Evolutionary conservation across 352 stramenopile genomes (phyloP).

Genomic region (Globisporangium nodosum): DNA sequence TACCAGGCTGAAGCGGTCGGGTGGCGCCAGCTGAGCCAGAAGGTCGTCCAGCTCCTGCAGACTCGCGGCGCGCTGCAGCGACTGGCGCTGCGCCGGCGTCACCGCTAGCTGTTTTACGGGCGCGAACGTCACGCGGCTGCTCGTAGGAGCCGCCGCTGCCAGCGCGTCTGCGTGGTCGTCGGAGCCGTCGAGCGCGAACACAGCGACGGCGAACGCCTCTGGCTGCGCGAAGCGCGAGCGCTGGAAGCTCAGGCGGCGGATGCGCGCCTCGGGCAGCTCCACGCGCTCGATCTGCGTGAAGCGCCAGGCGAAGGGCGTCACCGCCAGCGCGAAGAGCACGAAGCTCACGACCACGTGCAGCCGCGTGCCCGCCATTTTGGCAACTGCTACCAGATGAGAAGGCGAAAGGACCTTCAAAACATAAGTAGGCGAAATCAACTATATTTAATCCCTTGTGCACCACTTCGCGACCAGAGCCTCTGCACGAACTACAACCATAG

Average conservation of each 20-base stretch:
- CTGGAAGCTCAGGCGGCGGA: constrained; percentile 37
- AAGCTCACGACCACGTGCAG: constrained; percentile 74
- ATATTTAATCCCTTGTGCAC: too few relatives aligned
- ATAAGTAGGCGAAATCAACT: too few relatives aligned
- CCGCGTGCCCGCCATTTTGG: constrained; percentile 61
- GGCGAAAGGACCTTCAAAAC: too few relatives aligned
- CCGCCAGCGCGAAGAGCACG: constrained; percentile 61
- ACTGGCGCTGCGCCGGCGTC: neutral
- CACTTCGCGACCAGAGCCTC: too few relatives aligned
- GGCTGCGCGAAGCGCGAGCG: constrained; percentile 22
- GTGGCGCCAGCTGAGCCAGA: constrained; percentile 13
- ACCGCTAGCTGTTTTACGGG: neutral
- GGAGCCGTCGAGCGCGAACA: constrained; percentile 8
- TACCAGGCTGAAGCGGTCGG: constrained; percentile 28
- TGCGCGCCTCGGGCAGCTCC: constrained; percentile 43
- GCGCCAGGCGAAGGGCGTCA: constrained; percentile 54
- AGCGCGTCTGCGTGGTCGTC: neutral
- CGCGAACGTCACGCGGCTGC: constrained; percentile 3
- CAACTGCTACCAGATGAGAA: too few relatives aligned
- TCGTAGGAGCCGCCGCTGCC: neutral
- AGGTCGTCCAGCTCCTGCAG: constrained; percentile 28
- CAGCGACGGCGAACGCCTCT: constrained; percentile 12
- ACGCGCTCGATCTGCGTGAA: constrained; percentile 67
- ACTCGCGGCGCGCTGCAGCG: constrained; percentile 4
- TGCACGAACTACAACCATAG: too few relatives aligned